A percentile compares a stretch with the other conserved stretches of the same genome.
phyloP scores from a whole-genome alignment of 441 rosid genomes.

The Adansonia gregorii region DNA sequence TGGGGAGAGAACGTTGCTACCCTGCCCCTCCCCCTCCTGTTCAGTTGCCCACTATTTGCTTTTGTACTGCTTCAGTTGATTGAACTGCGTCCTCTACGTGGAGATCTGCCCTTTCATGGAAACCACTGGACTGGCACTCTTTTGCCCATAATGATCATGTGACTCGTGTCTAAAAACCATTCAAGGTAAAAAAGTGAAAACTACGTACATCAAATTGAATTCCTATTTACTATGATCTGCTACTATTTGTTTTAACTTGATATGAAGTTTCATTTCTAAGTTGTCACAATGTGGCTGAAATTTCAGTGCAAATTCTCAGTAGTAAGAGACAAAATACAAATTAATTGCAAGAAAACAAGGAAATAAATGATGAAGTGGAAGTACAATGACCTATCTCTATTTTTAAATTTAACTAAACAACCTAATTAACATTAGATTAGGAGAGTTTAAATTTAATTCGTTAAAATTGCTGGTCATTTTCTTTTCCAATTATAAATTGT shows the following conservation, averaged over 20 bases:
- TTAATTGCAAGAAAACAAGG: not conserved
- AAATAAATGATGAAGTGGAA: not conserved
- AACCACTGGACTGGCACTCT: not conserved
- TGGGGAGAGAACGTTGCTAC: not conserved
- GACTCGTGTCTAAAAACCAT: not conserved
- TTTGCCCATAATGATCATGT: not conserved
- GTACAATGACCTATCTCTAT: not conserved
- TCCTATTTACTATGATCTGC: not conserved
- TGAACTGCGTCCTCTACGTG: slow-evolving; percentile 24
- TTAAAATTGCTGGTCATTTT: not conserved
- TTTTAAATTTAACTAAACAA: not conserved
- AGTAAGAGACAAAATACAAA: not conserved
- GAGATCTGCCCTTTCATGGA: slow-evolving; percentile 12
- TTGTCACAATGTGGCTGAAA: not conserved
- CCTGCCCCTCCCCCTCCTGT: not conserved
- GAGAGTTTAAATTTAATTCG: not conserved
- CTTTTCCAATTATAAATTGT: not conserved
- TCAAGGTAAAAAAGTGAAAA: not conserved
- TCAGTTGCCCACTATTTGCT: slow-evolving; percentile 3
- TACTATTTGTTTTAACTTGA: not conserved
- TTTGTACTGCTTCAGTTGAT: slow-evolving; percentile 9
- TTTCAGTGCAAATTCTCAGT: not conserved
- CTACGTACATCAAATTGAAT: not conserved
- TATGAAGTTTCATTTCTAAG: not conserved
- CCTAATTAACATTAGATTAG: not conserved